Conservation (phyloP, 306 rosid species). For the Purshia tridentata region DNA sequence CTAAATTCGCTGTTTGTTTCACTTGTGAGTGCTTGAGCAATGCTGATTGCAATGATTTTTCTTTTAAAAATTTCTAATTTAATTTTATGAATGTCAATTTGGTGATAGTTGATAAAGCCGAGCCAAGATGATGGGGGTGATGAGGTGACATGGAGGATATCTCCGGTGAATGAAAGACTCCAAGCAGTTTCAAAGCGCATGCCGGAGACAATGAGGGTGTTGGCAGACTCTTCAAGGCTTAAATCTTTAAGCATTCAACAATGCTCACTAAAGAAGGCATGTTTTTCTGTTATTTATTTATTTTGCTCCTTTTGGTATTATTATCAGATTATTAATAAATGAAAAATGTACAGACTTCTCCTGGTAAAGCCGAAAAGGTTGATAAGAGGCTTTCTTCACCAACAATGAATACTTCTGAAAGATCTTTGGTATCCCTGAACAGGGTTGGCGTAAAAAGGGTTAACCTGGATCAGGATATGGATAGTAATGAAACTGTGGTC, state of each 20-base stretch:
- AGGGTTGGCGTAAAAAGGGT: constrained; percentile 53
- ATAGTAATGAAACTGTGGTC: constrained; percentile 23
- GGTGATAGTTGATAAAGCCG: constrained; percentile 73
- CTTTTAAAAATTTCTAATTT: background rate
- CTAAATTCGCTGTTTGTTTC: background rate
- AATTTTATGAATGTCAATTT: constrained; percentile 22
- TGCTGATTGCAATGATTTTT: background rate
- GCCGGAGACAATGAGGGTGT: constrained; percentile 62
- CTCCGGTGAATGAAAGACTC: constrained; percentile 87
- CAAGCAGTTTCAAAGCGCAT: constrained; percentile 65
- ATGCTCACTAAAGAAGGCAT: constrained; percentile 61
- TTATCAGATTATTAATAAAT: constrained; percentile 26
- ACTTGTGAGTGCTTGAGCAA: background rate
- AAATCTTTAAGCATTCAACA: constrained; percentile 45
- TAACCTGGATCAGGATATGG: constrained; percentile 39
- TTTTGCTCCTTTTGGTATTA: background rate
- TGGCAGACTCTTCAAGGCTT: constrained; percentile 78
- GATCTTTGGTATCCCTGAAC: constrained; percentile 40
- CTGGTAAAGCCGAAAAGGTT: constrained; percentile 39
- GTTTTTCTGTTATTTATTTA: constrained; percentile 1
- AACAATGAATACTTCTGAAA: constrained; percentile 39
- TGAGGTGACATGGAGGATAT: constrained; percentile 90
- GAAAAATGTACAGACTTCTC: constrained; percentile 45
- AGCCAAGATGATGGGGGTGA: constrained; percentile 86
- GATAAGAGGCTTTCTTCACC: constrained; percentile 50